Evolutionary conservation across 768 basidiomycete genomes (phyloP).

Genomic region (Lactarius sp.): DNA sequence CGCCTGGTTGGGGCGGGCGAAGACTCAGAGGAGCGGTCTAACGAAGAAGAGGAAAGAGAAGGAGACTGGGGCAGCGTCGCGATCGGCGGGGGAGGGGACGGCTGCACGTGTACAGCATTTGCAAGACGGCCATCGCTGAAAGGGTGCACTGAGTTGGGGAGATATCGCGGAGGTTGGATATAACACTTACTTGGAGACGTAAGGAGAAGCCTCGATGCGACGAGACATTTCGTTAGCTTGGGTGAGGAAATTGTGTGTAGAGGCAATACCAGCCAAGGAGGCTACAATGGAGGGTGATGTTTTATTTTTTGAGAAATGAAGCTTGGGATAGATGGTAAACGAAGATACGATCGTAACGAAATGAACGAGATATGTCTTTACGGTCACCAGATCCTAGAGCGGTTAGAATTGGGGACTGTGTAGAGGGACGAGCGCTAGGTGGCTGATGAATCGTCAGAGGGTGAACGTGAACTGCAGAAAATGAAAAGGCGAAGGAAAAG

Average conservation of each 20-base stretch:
- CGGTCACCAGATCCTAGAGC: constrained; percentile 21
- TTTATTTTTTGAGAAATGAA: neutral
- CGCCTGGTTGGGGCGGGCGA: constrained; percentile 49
- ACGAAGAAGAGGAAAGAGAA: constrained; percentile 52
- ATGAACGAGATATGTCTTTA: constrained; percentile 13
- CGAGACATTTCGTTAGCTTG: constrained; percentile 42
- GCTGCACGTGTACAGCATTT: constrained; percentile 34
- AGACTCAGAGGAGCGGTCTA: constrained; percentile 54
- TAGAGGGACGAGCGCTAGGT: constrained; percentile 11
- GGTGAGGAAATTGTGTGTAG: neutral
- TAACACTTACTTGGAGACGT: constrained; percentile 28
- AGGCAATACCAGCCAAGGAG: neutral
- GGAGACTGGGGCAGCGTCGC: constrained; percentile 55
- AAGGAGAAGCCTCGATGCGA: constrained; percentile 40
- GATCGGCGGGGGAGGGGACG: constrained; percentile 44
- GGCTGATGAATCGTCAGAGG: constrained; percentile 13
- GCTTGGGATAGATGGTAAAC: neutral
- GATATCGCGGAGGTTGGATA: constrained; percentile 18
- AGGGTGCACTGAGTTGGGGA: constrained; percentile 28
- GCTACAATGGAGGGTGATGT: neutral
- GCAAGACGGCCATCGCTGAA: constrained; percentile 40
- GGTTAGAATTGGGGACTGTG: constrained; percentile 12
- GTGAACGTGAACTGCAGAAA: constrained; percentile 17
- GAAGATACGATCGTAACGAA: constrained; percentile 17
- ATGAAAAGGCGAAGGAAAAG: constrained; percentile 11